A percentile compares a stretch with the other conserved stretches of the same genome.
These are phyloP conservation scores for Fusarium azukiicola DNA, from an alignment of 2,329 filamentous ascomycete species.

Conservation along the genomic window DNA sequence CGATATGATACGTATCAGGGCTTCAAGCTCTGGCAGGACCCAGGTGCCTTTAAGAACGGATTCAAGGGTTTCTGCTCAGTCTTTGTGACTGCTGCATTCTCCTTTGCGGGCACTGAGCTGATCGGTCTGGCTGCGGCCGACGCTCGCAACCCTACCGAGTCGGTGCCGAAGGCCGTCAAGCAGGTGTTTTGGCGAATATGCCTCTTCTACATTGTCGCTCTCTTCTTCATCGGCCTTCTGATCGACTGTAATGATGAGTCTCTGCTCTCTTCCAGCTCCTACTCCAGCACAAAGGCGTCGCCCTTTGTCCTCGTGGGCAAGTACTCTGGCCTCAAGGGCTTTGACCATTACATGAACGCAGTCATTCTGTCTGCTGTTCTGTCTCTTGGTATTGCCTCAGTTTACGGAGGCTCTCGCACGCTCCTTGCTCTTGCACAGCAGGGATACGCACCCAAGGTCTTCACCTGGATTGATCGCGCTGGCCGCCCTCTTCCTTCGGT, in stretches of 20 bases:
- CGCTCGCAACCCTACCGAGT: slow-evolving; percentile 82
- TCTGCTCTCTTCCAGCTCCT: slow-evolving; percentile 61
- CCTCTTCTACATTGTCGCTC: slow-evolving; percentile 72
- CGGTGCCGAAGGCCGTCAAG: slow-evolving; percentile 90
- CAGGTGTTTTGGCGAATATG: slow-evolving; percentile 81
- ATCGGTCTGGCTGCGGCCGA: slow-evolving; percentile 86
- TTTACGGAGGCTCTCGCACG: slow-evolving; percentile 77
- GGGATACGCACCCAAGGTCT: slow-evolving; percentile 74
- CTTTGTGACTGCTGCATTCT: slow-evolving; percentile 85
- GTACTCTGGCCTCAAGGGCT: slow-evolving; percentile 70
- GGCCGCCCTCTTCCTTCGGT: slow-evolving; percentile 73
- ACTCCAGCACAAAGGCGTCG: slow-evolving; percentile 57
- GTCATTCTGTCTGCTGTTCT: slow-evolving; percentile 76
- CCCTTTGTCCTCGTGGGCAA: slow-evolving; percentile 74
- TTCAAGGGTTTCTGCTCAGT: slow-evolving; percentile 86
- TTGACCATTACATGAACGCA: slow-evolving; percentile 75
- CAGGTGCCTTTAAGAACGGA: slow-evolving; percentile 82
- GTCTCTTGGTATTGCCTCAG: slow-evolving; percentile 75
- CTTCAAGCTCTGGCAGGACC: slow-evolving; percentile 59
- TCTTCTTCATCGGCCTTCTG: slow-evolving; percentile 71
- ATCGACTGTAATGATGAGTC: slow-evolving; percentile 65
- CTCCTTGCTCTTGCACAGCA: slow-evolving; percentile 76
- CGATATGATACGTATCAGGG: slow-evolving; percentile 69
- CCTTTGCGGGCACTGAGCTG: slow-evolving; percentile 84
- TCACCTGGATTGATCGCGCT: slow-evolving; percentile 75